Evolutionary conservation across 1,284 basidiomycete species (phyloP), one percentile per base, ranked within the genome.

Genomic region (Sporisorium scitamineum): DNA sequence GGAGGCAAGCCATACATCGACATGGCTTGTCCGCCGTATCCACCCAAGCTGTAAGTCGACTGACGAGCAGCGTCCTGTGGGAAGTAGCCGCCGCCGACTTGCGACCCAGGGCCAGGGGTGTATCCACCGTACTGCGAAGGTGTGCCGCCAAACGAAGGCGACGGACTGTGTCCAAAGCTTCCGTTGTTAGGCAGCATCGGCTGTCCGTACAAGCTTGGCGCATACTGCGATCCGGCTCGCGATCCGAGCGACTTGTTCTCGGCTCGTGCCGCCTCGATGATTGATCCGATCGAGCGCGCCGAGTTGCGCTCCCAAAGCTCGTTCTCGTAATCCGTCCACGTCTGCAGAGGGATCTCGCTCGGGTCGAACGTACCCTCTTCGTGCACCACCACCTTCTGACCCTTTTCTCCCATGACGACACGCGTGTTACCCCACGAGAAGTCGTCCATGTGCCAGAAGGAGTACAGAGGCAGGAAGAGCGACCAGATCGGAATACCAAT

Each of bases 361-460:
- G 92, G 94, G 73, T 98, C 96, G 82, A 97, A 92, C 85, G 95
- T 98, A 80, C 92, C 93, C 86, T 98, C 95, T 54, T 97, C 95
- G 61, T 98, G 95, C 59, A 98, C 91, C 74, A 98, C 91, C 78
- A 97, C 88, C 87, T 84, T 85, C 78, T 85, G 94, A 31, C 95
- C 96, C 65, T 91, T 90, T 87, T 99, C 96, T 79, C 95, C 96
- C 78, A 97, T 88, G 34, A 99, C 95, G 71, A 95, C 86, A 90
- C 93, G 93, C 22, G 95, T 97, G 52, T 90, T 89, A 90, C 97
- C 97, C 97, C 85, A 86, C 4, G 94, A 95, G 90, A 98, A 98
- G 87, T 97, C 94, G 87, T 98, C 96, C 95, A 98, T 98, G 79
- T 90, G 91, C 96, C 95, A 99, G 91, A 98, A 98, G 1, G 96